These are phyloP conservation scores for Oryza longistaminata DNA, from an alignment of 176 grass and related monocot species.

Conservation along the genomic window DNA sequence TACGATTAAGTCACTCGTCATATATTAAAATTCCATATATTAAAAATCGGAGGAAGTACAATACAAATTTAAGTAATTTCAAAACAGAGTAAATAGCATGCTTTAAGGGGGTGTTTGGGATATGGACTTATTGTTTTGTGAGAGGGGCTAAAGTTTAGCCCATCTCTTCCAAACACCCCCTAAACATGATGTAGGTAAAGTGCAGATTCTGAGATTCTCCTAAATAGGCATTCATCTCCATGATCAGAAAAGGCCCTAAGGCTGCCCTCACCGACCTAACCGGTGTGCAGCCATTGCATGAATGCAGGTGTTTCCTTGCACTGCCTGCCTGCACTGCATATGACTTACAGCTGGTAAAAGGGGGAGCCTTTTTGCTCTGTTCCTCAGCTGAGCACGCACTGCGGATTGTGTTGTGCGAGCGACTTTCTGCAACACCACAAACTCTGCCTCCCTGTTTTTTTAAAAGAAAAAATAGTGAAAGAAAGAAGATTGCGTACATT, in stretches of 20 bases:
- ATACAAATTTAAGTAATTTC: too few relatives aligned
- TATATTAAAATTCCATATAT: too few relatives aligned
- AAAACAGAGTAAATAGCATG: neutral
- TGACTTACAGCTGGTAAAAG: slow-evolving; percentile 19
- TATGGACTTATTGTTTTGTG: too few relatives aligned
- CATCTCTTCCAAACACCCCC: too few relatives aligned
- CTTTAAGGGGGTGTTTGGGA: too few relatives aligned
- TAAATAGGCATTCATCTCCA: neutral
- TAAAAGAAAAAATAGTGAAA: neutral
- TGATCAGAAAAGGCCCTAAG: neutral
- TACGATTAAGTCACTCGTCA: too few relatives aligned
- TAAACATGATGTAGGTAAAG: neutral
- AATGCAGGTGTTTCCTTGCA: neutral
- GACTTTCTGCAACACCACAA: slow-evolving; percentile 20
- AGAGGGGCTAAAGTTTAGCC: too few relatives aligned
- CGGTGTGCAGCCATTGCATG: neutral
- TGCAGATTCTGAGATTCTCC: neutral
- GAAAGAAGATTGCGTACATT: neutral
- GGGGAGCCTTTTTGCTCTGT: neutral
- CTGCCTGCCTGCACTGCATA: neutral
- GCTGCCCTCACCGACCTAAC: neutral
- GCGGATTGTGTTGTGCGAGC: neutral
- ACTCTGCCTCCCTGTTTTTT: neutral
- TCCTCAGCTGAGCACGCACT: neutral
- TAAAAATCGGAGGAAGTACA: too few relatives aligned